These are phyloP conservation scores for Abortiporus biennis DNA, from an alignment of 1,284 basidiomycete species.

Conservation along the genomic window DNA sequence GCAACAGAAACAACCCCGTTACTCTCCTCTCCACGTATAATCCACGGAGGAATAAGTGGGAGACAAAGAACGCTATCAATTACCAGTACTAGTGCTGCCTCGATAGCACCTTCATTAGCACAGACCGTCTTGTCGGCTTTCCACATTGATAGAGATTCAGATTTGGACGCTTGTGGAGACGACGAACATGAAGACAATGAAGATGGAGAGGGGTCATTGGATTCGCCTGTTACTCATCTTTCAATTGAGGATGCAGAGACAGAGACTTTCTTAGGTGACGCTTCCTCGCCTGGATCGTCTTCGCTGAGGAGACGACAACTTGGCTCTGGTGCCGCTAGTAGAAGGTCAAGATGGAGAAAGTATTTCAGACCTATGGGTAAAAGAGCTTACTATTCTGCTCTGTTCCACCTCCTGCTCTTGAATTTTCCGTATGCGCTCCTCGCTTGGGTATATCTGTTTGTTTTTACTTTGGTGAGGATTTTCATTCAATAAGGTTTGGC, in stretches of 20 bases:
- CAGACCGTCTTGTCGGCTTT: slow-evolving; percentile 65
- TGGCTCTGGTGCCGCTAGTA: slow-evolving; percentile 12
- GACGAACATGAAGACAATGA: slow-evolving; percentile 11
- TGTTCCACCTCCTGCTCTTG: slow-evolving; percentile 61
- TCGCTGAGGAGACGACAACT: slow-evolving; percentile 13
- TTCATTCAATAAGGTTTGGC: slow-evolving; percentile 1
- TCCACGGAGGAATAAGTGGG: slow-evolving; percentile 12
- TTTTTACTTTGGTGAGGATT: slow-evolving; percentile 64
- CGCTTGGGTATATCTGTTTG: slow-evolving; percentile 70
- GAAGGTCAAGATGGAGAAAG: slow-evolving; percentile 31
- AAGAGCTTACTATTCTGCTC: slow-evolving; percentile 50
- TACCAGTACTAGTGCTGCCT: slow-evolving; percentile 44
- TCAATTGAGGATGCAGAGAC: background rate
- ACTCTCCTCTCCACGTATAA: slow-evolving; percentile 20
- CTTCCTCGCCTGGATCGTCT: slow-evolving; percentile 2
- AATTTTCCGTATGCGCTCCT: slow-evolving; percentile 72
- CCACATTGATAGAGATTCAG: slow-evolving; percentile 34
- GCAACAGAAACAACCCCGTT: slow-evolving; percentile 38
- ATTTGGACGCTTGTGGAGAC: slow-evolving; percentile 29
- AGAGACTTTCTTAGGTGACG: background rate
- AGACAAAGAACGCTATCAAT: slow-evolving; percentile 46
- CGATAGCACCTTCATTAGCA: slow-evolving; percentile 54
- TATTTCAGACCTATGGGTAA: slow-evolving; percentile 60
- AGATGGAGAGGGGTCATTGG: slow-evolving; percentile 4
- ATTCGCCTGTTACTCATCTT: slow-evolving; percentile 12